Base-by-base conservation (phyloP, 164 flowering plant genomes). In the Kingdonia uniflora region DNA sequence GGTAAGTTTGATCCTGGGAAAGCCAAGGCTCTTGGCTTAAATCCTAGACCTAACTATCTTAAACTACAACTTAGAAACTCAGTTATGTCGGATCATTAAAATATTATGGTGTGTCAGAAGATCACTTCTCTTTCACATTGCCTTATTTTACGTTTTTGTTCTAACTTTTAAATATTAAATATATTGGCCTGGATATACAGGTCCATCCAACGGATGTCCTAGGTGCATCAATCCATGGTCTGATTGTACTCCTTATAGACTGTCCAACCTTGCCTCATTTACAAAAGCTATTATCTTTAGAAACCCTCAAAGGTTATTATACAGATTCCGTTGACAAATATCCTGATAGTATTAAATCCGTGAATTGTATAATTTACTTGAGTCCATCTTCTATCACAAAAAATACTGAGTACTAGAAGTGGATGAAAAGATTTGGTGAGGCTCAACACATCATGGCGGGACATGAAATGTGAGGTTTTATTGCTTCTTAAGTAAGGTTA, bases 361-460 rank as follows among this genome's bases (percentile, higher is more conserved):
- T 92, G 51, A 80, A 72, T 65, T 92, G 91, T 63, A 51, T 88
- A 10, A 75, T 92, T 71, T 97, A 92, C 72, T 66, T 88, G 38
- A 81, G 81, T 61, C 97, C 99, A 37, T 55, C 80, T 15, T 67
- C 79, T 46, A 72, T 92, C 23, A 57, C 73, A 43, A 50, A 51
- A 22, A 72, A 66, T 24, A 57, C 64, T n/a, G 67, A 63, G 40
- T 92, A 92, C 66, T 78, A 76, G 57, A 70, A 64, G 11, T 94
- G 97, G 99, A 86, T 89, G 96, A 74, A 67, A 57, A 85, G 78
- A 74, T 89, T 94, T 66, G 77, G 74, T 52, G 70, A 72, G 22
- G 85, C 88, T 26, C 90, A 94, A 64, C 99, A 94, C 64, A 76
- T 94, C 64, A 76, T 94, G 78, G 97, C 95, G 68, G 99, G 99